Conservation (phyloP, 1,284 basidiomycete species). For the Marasmius oreades region DNA sequence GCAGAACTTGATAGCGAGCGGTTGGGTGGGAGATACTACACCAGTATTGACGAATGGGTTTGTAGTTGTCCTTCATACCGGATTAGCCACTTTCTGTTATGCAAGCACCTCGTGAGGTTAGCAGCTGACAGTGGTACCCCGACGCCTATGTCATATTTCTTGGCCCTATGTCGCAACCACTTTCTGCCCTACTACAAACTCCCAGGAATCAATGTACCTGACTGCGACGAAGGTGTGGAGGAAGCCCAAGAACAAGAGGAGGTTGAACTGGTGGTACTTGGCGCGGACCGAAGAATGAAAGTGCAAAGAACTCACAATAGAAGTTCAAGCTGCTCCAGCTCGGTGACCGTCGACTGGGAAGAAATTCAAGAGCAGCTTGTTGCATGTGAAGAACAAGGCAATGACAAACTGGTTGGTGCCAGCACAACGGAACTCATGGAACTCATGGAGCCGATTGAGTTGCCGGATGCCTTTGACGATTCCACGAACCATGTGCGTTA, state of each 20-base stretch:
- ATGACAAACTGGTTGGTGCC: too few relatives aligned
- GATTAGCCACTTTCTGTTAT: not conserved
- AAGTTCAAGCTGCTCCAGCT: too few relatives aligned
- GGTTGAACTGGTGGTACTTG: not conserved
- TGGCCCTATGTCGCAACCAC: not conserved
- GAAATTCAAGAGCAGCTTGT: not conserved
- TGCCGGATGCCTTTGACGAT: not conserved
- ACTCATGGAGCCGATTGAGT: too few relatives aligned
- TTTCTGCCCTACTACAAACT: not conserved
- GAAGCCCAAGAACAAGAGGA: not conserved
- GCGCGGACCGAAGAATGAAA: not conserved
- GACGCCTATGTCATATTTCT: not conserved
- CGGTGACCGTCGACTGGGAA: not conserved
- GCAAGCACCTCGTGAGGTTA: not conserved
- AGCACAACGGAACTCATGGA: too few relatives aligned
- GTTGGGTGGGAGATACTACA: not conserved
- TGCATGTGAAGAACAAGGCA: too few relatives aligned
- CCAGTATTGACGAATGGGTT: not conserved
- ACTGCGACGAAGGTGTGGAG: not conserved
- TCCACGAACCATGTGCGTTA: not conserved
- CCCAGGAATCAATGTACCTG: not conserved
- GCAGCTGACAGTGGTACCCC: not conserved
- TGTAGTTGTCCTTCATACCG: not conserved
- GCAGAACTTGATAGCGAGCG: not conserved
- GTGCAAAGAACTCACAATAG: not conserved